These are phyloP conservation scores for Solanum chacoense DNA, from an alignment of 305 asterid species.

Conservation along the genomic window DNA sequence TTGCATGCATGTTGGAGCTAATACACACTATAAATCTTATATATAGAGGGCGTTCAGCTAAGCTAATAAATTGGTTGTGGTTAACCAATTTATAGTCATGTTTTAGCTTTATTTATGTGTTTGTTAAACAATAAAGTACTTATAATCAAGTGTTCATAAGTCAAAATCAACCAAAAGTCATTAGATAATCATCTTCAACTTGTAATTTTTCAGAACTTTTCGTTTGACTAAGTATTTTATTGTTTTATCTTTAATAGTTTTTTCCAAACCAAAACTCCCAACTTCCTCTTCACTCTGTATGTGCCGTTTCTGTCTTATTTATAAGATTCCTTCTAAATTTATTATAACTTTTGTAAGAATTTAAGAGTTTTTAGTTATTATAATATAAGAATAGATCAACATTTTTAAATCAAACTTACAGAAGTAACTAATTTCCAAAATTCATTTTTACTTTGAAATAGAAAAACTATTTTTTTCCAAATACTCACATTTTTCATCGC, in stretches of 20 bases:
- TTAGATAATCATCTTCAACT: neutral
- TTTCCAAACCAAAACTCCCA: neutral
- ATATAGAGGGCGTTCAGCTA: neutral
- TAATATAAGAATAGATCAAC: neutral
- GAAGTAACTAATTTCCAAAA: neutral
- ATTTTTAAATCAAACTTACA: neutral
- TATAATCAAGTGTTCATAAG: neutral
- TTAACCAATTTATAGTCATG: neutral
- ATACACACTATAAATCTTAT: neutral
- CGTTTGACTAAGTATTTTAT: neutral
- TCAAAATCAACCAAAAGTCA: neutral
- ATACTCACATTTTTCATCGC: neutral
- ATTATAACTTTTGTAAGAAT: neutral
- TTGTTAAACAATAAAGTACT: neutral
- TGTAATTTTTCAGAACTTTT: neutral
- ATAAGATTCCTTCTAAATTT: neutral
- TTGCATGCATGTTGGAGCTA: neutral
- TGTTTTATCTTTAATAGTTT: neutral
- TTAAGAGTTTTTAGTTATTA: neutral
- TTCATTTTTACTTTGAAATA: neutral
- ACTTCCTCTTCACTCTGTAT: neutral
- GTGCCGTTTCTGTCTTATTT: neutral
- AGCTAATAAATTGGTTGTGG: neutral
- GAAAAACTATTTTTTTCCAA: neutral
- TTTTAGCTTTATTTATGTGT: neutral